These are phyloP conservation scores for Cryptosporidium sp. DNA, from an alignment of 169 alveolate species.

Conservation along the genomic window DNA sequence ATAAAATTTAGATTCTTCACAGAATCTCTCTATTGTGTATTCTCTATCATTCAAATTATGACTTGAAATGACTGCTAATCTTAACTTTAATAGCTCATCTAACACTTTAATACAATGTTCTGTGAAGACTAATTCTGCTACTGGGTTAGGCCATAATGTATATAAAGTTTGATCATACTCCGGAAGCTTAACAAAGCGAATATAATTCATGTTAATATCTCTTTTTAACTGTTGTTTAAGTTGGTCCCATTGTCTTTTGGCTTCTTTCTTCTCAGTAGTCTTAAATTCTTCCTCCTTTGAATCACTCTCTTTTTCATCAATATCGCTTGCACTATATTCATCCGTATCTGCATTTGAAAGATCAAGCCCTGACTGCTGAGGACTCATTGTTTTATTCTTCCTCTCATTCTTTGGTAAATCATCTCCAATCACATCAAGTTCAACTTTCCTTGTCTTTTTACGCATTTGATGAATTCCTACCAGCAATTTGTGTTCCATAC, in stretches of 20 bases:
- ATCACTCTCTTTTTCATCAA: neutral
- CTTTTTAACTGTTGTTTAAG: slow-evolving; percentile 49
- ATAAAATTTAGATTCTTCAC: slow-evolving; percentile 58
- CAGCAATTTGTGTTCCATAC: neutral
- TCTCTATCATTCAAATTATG: slow-evolving; percentile 42
- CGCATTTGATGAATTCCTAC: neutral
- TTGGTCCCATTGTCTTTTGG: slow-evolving; percentile 47
- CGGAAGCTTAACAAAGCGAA: slow-evolving; percentile 53
- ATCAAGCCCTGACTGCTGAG: neutral
- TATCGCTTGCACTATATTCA: neutral
- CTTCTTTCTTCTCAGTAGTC: neutral
- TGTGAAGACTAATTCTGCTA: slow-evolving; percentile 20
- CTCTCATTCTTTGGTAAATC: neutral
- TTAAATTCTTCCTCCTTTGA: slow-evolving; percentile 1
- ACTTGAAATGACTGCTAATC: slow-evolving; percentile 41
- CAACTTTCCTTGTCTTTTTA: neutral
- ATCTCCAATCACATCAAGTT: neutral
- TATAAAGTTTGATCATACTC: slow-evolving; percentile 60
- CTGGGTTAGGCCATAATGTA: slow-evolving; percentile 41
- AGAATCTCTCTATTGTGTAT: slow-evolving; percentile 40
- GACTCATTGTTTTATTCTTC: neutral
- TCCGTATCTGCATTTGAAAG: neutral
- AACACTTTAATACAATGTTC: slow-evolving; percentile 45
- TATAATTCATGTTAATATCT: slow-evolving; percentile 51
- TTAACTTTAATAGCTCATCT: slow-evolving; percentile 43